Percentiles rank a stretch among this genome's conserved stretches.
phyloP scores from a whole-genome alignment of 1,284 basidiomycete species.

The Sanguinoderma infundibulare region DNA sequence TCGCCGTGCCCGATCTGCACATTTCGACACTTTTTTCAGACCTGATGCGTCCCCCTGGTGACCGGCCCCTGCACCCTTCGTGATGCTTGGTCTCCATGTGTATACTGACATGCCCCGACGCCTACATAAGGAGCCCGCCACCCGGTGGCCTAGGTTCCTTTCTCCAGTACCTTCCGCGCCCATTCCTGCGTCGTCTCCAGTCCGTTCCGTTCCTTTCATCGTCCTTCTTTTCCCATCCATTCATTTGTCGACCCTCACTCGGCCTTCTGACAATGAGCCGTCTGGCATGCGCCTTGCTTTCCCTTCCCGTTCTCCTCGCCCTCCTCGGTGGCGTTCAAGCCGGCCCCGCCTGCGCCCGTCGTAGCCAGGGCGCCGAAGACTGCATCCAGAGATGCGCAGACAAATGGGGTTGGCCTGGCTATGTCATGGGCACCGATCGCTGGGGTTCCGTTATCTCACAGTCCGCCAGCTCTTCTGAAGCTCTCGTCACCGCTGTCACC shows the following conservation, averaged over 20 bases:
- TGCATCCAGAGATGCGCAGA: conserved; percentile 49
- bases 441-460: conserved; percentile 55
- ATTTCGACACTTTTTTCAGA: conserved; percentile 6
- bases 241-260: conserved; percentile 29
- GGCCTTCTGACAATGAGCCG: conserved; percentile 44
- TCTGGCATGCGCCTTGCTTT: conserved; percentile 41
- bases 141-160: background rate
- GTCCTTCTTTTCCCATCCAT: conserved; percentile 28
- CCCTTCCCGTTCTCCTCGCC: conserved; percentile 44
- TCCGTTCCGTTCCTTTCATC: conserved; percentile 15
- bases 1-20: conserved; percentile 3
- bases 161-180: conserved; percentile 20
- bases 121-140: conserved; percentile 19
- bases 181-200: conserved; percentile 15
- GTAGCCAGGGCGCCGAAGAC: conserved; percentile 36
- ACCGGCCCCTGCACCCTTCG: conserved; percentile 20
- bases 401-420: conserved; percentile 57
- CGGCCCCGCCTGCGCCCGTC: conserved; percentile 54
- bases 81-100: conserved; percentile 22
- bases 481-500: conserved; percentile 36
- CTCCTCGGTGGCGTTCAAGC: conserved; percentile 39
- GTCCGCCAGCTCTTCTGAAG: conserved; percentile 31
- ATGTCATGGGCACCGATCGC: conserved; percentile 52
- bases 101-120: conserved; percentile 1
- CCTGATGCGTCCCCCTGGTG: conserved; percentile 25